Evolutionary conservation across 2,329 filamentous ascomycete species (phyloP).

Genomic region (Ascochyta koolunga): DNA sequence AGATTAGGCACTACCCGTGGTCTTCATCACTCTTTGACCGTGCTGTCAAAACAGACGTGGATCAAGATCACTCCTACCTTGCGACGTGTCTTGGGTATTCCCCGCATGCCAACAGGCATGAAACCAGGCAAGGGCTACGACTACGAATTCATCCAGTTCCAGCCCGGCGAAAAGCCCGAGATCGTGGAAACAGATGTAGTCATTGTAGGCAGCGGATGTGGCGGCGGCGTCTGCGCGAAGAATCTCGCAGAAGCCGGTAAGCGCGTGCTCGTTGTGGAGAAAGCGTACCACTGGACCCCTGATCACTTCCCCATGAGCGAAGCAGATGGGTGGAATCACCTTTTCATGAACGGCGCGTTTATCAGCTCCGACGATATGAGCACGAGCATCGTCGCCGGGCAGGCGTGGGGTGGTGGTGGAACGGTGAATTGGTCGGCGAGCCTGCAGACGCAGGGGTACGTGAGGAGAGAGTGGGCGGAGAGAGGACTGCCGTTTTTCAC

Average conservation of each 20-base stretch:
- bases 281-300: constrained; percentile 76
- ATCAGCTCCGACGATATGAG: constrained; percentile 58
- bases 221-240: constrained; percentile 81
- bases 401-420: constrained; percentile 83
- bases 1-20: constrained; percentile 61
- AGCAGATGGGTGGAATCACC: constrained; percentile 62
- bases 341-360: constrained; percentile 73
- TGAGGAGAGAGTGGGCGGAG: constrained; percentile 81
- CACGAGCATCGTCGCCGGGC: constrained; percentile 69
- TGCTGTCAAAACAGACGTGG: constrained; percentile 62
- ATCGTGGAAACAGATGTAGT: constrained; percentile 79
- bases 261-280: constrained; percentile 80
- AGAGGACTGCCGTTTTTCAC: constrained; percentile 75
- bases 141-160: constrained; percentile 68
- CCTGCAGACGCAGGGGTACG: constrained; percentile 73
- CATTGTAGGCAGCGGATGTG: constrained; percentile 85
- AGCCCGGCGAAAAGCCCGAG: constrained; percentile 59
- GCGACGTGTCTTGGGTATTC: constrained; percentile 62
- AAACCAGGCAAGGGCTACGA: constrained; percentile 59
- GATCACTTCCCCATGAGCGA: constrained; percentile 77
- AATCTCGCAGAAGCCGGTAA: constrained; percentile 78
- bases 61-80: constrained; percentile 63
- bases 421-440: constrained; percentile 83
- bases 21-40: constrained; percentile 62
- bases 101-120: constrained; percentile 62